Conservation (phyloP, 2,329 filamentous ascomycete species). For the Sarocladiaceae sp. region DNA sequence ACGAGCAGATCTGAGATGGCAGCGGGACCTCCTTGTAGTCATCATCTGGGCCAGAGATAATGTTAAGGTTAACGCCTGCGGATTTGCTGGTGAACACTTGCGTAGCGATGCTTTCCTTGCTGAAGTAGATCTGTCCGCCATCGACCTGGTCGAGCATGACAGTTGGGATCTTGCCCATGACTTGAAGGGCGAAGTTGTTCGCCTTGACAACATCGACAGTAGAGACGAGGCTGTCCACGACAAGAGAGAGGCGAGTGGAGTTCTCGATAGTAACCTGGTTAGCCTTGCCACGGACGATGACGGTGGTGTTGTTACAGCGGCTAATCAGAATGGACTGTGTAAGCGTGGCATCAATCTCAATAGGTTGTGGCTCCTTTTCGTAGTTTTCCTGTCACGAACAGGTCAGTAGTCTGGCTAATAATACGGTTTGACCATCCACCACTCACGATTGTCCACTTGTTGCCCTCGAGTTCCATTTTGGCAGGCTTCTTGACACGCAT, state of each 20-base stretch:
- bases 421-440: not conserved
- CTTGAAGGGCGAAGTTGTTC: constrained; percentile 89
- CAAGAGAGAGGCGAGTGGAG: constrained; percentile 74
- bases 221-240: constrained; percentile 85
- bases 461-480: constrained; percentile 75
- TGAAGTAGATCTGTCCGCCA: constrained; percentile 80
- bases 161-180: constrained; percentile 80
- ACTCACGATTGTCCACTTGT: constrained; percentile 86
- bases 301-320: constrained; percentile 84
- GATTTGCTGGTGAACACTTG: constrained; percentile 91
- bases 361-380: constrained; percentile 66
- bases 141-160: constrained; percentile 92
- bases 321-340: constrained; percentile 89
- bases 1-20: constrained; percentile 83
- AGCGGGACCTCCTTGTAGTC: constrained; percentile 86
- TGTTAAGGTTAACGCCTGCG: constrained; percentile 79
- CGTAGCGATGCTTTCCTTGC: constrained; percentile 70
- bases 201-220: constrained; percentile 95
- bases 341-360: constrained; percentile 78
- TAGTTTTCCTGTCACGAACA: constrained; percentile 70
- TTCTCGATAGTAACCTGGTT: constrained; percentile 98
- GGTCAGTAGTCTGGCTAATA: not conserved
- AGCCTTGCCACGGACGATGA: constrained; percentile 87
- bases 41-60: constrained; percentile 65
- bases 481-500: constrained; percentile 81